These are phyloP conservation scores for Vinca major DNA, from an alignment of 305 asterid species.

Conservation along the genomic window DNA sequence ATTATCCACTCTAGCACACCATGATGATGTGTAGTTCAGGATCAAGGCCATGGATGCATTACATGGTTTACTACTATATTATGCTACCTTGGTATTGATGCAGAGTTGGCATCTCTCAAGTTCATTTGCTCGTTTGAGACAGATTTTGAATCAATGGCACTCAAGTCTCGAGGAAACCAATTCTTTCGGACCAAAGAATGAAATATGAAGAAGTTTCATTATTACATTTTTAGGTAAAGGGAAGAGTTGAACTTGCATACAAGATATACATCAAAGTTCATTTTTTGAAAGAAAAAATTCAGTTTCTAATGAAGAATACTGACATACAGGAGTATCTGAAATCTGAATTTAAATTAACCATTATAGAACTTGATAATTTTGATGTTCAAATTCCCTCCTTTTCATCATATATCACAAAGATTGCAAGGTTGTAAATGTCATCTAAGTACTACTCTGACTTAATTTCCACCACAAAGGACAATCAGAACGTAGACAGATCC, in stretches of 20 bases:
- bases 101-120: not conserved
- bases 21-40: not conserved
- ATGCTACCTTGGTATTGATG: slow-evolving; percentile 1
- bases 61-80: not conserved
- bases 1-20: no score
- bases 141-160: not conserved
- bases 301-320: no score
- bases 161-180: not conserved
- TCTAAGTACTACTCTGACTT: not conserved
- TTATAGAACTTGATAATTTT: not conserved
- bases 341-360: not conserved
- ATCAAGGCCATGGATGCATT: not conserved
- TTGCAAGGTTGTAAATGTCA: not conserved
- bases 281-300: no score
- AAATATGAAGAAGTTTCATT: not conserved
- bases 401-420: not conserved
- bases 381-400: not conserved
- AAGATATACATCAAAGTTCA: no score
- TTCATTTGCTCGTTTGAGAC: not conserved
- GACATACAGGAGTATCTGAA: not conserved
- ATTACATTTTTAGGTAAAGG: not conserved
- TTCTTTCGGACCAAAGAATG: not conserved
- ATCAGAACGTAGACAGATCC: not conserved
- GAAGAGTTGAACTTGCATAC: not conserved
- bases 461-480: not conserved